These are phyloP conservation scores for Salix exigua DNA, from an alignment of 345 rosid genomes.

Conservation along the genomic window DNA sequence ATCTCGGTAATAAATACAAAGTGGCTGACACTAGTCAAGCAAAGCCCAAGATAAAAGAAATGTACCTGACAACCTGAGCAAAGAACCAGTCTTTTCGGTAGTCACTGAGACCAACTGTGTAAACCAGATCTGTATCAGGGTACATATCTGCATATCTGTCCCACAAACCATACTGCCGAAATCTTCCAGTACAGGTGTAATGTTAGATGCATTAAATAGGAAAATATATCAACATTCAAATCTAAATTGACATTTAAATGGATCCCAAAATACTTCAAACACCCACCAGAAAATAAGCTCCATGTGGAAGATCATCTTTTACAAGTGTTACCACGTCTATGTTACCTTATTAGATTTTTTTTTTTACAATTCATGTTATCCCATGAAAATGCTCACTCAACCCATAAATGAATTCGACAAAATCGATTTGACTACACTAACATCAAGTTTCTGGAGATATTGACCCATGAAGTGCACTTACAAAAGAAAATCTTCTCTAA, in stretches of 20 bases:
- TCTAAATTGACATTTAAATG: not conserved
- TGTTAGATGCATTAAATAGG: not conserved
- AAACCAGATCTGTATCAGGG: constrained; percentile 27
- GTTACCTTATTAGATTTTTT: not conserved
- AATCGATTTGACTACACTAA: not conserved
- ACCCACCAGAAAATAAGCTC: not conserved
- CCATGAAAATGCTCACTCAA: not conserved
- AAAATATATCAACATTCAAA: not conserved
- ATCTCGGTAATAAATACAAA: not conserved
- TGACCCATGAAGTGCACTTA: too few relatives aligned
- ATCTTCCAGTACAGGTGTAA: constrained; percentile 12
- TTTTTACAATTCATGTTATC: not conserved
- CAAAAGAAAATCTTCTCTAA: not conserved
- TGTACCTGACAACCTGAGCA: constrained; percentile 29
- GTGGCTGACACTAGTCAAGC: not conserved
- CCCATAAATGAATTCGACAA: not conserved
- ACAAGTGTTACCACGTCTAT: not conserved
- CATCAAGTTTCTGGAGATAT: not conserved
- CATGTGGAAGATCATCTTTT: not conserved
- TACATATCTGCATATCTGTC: constrained; percentile 23
- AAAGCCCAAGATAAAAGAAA: not conserved
- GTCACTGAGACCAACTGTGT: constrained; percentile 20
- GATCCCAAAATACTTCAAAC: not conserved
- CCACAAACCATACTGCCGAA: constrained; percentile 34
- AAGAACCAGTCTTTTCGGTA: constrained; percentile 27